Evolutionary conservation across 345 rosid species (phyloP).

Genomic region (Gossypium anomalum): DNA sequence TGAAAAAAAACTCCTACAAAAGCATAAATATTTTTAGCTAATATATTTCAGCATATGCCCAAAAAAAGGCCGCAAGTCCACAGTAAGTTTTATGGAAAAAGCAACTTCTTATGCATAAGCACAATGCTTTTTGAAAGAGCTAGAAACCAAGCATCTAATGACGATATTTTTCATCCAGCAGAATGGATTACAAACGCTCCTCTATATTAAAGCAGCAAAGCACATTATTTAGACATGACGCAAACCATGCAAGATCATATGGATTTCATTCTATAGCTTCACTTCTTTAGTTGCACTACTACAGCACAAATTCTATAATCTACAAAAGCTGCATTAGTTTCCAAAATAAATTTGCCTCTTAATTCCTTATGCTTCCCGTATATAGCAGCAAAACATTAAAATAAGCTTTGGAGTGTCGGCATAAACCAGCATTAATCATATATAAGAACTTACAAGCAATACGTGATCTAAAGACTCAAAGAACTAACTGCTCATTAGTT

Average conservation of each 20-base stretch:
- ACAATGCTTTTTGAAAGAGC: not conserved
- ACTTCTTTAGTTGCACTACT: not conserved
- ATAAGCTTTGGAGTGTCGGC: not conserved
- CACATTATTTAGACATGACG: not conserved
- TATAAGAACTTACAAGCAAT: not conserved
- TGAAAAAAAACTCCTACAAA: not conserved
- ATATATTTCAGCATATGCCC: not conserved
- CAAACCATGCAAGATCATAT: not conserved
- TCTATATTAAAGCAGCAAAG: slow-evolving; percentile 6
- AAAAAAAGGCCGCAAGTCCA: not conserved
- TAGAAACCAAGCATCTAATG: not conserved
- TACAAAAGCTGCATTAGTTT: not conserved
- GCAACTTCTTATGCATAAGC: not conserved
- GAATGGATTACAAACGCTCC: not conserved
- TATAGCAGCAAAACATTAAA: not conserved
- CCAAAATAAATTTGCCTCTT: not conserved
- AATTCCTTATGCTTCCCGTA: not conserved
- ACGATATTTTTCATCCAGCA: not conserved
- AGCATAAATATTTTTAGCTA: not conserved
- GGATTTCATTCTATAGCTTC: slow-evolving; percentile 1
- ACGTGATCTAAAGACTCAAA: not conserved
- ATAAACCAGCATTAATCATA: not conserved
- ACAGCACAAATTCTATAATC: not conserved
- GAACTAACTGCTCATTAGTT: not conserved
- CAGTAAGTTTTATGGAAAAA: not conserved